A percentile compares a stretch with the other conserved stretches of the same genome.
These are phyloP conservation scores for Mallotus repandus DNA, from an alignment of 441 rosid genomes.

Conservation along the genomic window DNA sequence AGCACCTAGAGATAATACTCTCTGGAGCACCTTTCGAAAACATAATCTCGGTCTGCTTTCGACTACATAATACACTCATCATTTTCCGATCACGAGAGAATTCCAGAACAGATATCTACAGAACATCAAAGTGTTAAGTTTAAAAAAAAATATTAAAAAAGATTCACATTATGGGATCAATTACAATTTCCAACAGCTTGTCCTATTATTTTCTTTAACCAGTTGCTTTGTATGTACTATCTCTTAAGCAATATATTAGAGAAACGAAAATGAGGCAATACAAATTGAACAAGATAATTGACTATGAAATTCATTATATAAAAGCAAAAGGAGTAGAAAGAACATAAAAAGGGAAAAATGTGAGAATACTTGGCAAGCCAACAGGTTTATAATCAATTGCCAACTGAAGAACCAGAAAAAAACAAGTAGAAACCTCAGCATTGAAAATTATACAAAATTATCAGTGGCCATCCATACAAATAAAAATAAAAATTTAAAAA, in stretches of 20 bases:
- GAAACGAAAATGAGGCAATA: not conserved
- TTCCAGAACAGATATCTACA: constrained; percentile 83
- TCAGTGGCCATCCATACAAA: not conserved
- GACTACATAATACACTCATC: constrained; percentile 95
- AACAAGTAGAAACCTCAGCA: constrained; percentile 7
- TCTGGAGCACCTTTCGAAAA: constrained; percentile 99
- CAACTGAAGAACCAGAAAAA: not conserved
- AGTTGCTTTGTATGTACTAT: not conserved
- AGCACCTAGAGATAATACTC: constrained; percentile 82
- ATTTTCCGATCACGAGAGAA: constrained; percentile 98
- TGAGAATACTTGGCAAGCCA: not conserved
- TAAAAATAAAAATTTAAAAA: not conserved
- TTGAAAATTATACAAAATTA: not conserved
- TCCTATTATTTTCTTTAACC: not conserved
- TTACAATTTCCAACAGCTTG: not conserved
- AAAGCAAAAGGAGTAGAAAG: not conserved
- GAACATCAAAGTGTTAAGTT: constrained; percentile 22
- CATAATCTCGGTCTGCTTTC: constrained; percentile 69
- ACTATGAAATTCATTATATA: not conserved
- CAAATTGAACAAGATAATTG: not conserved
- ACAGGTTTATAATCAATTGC: not conserved
- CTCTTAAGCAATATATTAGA: not conserved
- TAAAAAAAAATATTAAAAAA: constrained; percentile 6
- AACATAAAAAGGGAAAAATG: not conserved
- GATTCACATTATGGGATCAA: not conserved